Evolutionary conservation across 2,329 filamentous ascomycete genomes (phyloP), one percentile per base, ranked within the genome.

Genomic region (Colletotrichum cuscutae): DNA sequence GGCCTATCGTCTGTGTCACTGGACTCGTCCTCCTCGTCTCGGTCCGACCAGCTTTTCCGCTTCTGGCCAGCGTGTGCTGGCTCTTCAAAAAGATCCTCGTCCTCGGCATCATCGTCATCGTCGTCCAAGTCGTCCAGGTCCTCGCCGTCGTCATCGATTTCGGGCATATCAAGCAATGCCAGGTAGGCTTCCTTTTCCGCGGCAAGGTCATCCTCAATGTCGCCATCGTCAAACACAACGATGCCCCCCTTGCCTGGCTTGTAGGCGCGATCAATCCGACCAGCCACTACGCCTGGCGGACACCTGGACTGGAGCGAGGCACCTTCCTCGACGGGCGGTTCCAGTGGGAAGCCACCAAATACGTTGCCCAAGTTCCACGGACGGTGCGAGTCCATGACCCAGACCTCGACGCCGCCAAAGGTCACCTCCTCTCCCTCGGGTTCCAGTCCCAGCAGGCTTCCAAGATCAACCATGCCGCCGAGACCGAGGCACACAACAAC

Each of bases 281-380:
- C 96, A 57, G 90, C 90, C 24, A 90, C 88, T 3, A 98, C 90
- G 9, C 95, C 95, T 12, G 83, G 79, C 7, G 90, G 89, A 74
- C 88, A 89, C 74, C 88, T 86, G 54, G 88, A 80, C 77, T 86
- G 82, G 73, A 86, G 85, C 54, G 81, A 85, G n/a, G 81, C 78
- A 6, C 86, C 83, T 30, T 82, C 84, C 26, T 87, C 87, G 49
- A 86, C 82, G 12, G 85, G 81, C 26, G 89, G 85, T 75, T 89
- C 88, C 4, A 88, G 81, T 1, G 90, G 87, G 73, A 90, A 90
- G 4, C 94, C 93, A 13, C 93, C 95, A 85, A 98, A 98, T 15
- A 98, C 91, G 81, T 99, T 99, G 75, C 91, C 91, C 79, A 99
- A 81, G 80, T 99, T 98, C 95, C 96, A 98, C 15, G 97, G 97